Base-by-base conservation (phyloP, 352 stramenopile genomes). In the Globisporangium yorkense region DNA sequence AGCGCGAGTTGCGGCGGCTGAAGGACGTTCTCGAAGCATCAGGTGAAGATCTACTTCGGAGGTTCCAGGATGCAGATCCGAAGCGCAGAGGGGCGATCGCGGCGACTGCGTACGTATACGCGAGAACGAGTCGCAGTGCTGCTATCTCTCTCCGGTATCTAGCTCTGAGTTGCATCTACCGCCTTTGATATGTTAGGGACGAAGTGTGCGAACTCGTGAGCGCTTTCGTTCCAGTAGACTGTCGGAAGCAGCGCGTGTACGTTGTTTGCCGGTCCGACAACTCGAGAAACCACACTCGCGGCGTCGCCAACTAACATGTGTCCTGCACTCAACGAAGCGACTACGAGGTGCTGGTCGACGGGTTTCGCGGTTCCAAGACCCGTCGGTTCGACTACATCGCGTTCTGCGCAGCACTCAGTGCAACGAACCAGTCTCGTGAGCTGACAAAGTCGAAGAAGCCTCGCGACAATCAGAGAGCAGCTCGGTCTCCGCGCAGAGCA, bases 51-150 rank as follows among this genome's bases (percentile, higher is more conserved):
- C 35, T 61, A 3, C 29, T 61, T 41, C 62, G 61, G 51, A 31
- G 39, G 1, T 75, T 72, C 37, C 58, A 66, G 20, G 50, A 54
- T 4, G 31, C 39, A 10, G 65, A 75, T 43, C 35, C 2, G 4
- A 51, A 35, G 1, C 35, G 40, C n/a, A 16, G 27, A 37, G 66
- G 62, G 10, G 60, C 51, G 0, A 51, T 76, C 16, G 40, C 31
- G 27, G n/a, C 24, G 20, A 29, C 18, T 35, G 27, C 18, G 27
- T 50, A 13, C 39, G 55, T 54, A 15, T 3, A 12, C n/a, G 5
- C 12, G 13, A 20, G 2, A 13, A 37, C 6, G 10, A 33, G 20
- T 46, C 50, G 3, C 21, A 49, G 13, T 29, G 35, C 10, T 40
- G 8, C 12, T 12, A 5, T 5, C 8, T 43, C 37, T 43, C 37